Base-by-base conservation (phyloP, 805 yeast genomes). In the Candida andamanensis region DNA sequence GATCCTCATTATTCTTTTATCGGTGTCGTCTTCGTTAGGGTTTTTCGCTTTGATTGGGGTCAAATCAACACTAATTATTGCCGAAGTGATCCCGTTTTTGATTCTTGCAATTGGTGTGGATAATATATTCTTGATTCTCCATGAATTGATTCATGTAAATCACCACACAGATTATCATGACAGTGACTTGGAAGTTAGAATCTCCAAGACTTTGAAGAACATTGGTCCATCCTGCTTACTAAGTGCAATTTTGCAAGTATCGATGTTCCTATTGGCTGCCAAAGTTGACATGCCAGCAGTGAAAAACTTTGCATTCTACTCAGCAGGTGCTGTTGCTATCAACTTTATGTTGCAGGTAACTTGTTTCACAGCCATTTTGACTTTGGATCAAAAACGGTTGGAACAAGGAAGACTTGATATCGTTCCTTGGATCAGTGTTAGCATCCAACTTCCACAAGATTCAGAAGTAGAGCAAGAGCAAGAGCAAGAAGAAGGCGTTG, bases 71-170 rank as follows among this genome's bases (percentile, higher is more conserved):
- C 63, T 90, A 26, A 89, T 90, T 42, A 86, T 90, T 36, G 97
- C 97, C 2, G 97, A 92, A 54, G 98, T 90, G 5, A 90, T 90
- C 20, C 97, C 97, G 7, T 90, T 90, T 50, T 63, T 90, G 47
- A 83, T 90, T 10, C 66, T 90, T 36, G 98, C 98, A 0, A 80
- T 90, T 35, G 98, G 98, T n/a, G 86, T 90, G 17, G 98, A 90
- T 58, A 90, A 90, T 53, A 84, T 90, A 16, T 92, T 89, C 50
- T 62, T 90, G 42, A 75, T 90, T 14, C 80, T 86, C 1, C 89
- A 89, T 51, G 95, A 87, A 48, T 63, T 85, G 29, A 74, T 78
- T 26, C 58, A 67, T 13, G 71, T 78, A 17, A 72, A 72, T 28
- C 68, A 59, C 9, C 43, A 68, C 2, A 52, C 60, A 28, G 72